Percentiles rank a stretch among this genome's conserved stretches.
phyloP scores from a whole-genome alignment of 208 protist genomes.

The Histomonas meleagridis region DNA sequence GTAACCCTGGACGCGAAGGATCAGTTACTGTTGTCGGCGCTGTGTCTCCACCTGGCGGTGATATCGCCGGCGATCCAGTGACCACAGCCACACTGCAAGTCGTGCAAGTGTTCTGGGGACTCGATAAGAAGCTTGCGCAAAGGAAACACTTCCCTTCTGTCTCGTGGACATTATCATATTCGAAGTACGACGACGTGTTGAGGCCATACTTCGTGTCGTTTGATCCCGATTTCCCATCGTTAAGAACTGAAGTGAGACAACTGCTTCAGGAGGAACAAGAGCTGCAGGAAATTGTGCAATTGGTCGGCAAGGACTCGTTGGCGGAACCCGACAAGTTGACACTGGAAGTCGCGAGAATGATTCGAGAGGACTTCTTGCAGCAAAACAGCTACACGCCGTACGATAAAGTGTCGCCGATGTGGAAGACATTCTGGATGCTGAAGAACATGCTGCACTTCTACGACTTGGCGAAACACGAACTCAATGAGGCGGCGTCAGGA shows the following conservation, averaged over 20 bases:
- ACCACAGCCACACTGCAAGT: conserved; percentile 94
- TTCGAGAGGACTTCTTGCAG: conserved; percentile 98
- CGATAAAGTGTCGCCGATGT: background rate
- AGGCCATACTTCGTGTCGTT: conserved; percentile 82
- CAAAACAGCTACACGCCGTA: conserved; percentile 93
- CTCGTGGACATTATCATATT: conserved; percentile 98
- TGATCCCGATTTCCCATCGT: conserved; percentile 78
- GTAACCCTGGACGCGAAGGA: conserved; percentile 75
- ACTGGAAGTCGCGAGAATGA: conserved; percentile 93
- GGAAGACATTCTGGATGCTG: conserved; percentile 28
- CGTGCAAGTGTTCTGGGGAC: conserved; percentile 99
- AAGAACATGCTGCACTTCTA: conserved; percentile 29
- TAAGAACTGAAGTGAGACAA: conserved; percentile 69
- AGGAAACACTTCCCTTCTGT: conserved; percentile 99
- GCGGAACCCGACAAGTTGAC: conserved; percentile 96
- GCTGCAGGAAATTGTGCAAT: conserved; percentile 97
- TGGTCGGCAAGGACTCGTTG: conserved; percentile 96
- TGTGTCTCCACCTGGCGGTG: conserved; percentile 90
- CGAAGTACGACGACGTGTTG: conserved; percentile 90
- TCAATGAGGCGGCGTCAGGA: background rate
- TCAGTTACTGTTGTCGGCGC: conserved; percentile 98
- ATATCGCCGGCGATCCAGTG: conserved; percentile 95
- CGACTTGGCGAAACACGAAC: background rate
- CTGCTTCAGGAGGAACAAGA: conserved; percentile 96
- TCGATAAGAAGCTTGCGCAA: conserved; percentile 98